phyloP scores from a whole-genome alignment of 129 eudicot species.

The Apium graveolens region DNA sequence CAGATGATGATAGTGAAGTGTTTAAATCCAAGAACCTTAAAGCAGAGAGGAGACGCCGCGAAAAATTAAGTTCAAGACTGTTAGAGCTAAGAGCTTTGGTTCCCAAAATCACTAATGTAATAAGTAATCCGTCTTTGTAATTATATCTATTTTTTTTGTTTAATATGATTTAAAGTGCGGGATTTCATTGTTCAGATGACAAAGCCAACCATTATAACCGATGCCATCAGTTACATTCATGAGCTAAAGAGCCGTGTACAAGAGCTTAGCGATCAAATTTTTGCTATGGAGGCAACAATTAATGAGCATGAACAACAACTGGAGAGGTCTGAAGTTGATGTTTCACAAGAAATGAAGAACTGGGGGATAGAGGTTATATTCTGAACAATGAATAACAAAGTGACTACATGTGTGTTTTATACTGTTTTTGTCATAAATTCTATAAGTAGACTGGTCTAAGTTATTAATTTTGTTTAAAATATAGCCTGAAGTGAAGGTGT shows the following conservation, averaged over 20 bases:
- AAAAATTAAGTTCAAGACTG: conserved; percentile 56
- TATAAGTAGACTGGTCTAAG: background rate
- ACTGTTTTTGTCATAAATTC: background rate
- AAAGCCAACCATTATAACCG: conserved; percentile 59
- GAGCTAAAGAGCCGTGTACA: conserved; percentile 38
- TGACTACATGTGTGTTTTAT: background rate
- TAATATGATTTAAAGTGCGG: background rate
- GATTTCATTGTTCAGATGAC: conserved; percentile 39
- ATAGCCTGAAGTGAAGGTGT: conserved; percentile 55
- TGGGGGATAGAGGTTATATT: conserved; percentile 53
- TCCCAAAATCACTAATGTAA: conserved; percentile 87
- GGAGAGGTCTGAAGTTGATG: conserved; percentile 19
- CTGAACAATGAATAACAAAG: background rate
- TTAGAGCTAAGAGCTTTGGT: conserved; percentile 67
- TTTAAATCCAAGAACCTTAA: conserved; percentile 73
- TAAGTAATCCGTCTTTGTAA: background rate
- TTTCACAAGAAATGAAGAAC: conserved; percentile 36
- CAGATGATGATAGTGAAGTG: conserved; percentile 17
- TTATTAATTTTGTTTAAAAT: background rate
- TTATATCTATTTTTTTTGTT: background rate
- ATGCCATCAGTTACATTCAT: conserved; percentile 64
- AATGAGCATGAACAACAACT: conserved; percentile 26
- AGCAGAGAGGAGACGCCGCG: conserved; percentile 73
- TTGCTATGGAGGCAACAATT: conserved; percentile 40
- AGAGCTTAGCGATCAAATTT: conserved; percentile 43